Evolutionary conservation across 176 grass and related monocot species (phyloP).

Genomic region (Avena eriantha): DNA sequence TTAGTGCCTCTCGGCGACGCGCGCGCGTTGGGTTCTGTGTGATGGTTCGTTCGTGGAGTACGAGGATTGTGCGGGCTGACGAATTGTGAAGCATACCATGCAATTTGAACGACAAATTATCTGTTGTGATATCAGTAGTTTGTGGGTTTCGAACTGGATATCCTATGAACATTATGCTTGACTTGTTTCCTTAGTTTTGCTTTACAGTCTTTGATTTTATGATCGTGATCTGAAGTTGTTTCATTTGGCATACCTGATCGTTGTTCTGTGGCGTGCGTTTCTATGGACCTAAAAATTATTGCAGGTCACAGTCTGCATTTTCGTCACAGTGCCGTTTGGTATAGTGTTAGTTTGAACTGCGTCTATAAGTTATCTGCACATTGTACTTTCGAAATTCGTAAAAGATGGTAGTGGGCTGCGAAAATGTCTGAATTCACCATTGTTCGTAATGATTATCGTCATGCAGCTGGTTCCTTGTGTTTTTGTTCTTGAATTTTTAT

Average conservation of each 20-base stretch:
- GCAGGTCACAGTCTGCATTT: neutral
- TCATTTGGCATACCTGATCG: conserved; percentile 12
- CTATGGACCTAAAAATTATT: neutral
- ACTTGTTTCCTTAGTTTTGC: neutral
- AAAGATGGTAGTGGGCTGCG: neutral
- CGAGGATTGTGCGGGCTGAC: neutral
- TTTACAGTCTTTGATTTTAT: neutral
- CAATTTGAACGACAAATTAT: neutral
- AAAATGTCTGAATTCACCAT: conserved; percentile 18
- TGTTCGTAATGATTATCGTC: neutral
- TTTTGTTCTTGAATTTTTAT: neutral
- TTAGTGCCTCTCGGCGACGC: neutral
- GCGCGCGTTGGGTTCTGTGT: neutral
- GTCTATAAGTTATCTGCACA: neutral
- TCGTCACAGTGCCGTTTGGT: neutral
- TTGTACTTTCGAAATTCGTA: neutral
- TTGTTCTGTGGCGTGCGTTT: conserved; percentile 3
- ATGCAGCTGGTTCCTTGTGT: neutral
- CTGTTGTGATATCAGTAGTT: neutral
- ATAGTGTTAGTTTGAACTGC: neutral
- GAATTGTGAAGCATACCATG: neutral
- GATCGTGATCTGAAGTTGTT: neutral
- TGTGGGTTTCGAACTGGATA: neutral
- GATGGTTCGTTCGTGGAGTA: neutral
- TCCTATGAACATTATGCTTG: neutral